Base-by-base conservation (phyloP, 1,284 basidiomycete genomes). In the Malassezia nana region DNA sequence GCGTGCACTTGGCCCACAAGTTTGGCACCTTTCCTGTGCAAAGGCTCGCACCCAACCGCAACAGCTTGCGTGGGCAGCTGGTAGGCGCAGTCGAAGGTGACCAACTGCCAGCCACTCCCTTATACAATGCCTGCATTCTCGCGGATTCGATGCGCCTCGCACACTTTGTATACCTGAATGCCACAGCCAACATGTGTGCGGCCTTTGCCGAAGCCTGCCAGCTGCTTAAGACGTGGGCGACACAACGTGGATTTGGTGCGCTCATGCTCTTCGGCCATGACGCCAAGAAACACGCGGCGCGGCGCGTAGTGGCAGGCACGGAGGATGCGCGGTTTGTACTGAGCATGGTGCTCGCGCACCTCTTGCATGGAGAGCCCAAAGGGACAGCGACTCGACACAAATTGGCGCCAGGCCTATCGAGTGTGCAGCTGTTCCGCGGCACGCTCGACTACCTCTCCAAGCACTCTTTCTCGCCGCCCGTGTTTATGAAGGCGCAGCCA, bases 181-280 rank as follows among this genome's bases (percentile, higher is more conserved):
- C 78, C 0, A 75, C 87, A 15, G 79, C 84, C 42, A 78, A 84
- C 58, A 75, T 79, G 12, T 78, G 81, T 4, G 79, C 84, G 0
- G 80, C 83, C 0, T 89, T 87, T 67, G 75, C 77, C 2, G 86
- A 91, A 56, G 88, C 87, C 6, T 76, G 89, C 16, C 78, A 84
- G 1, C 78, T 95, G 9, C 81, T 95, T 50, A 81, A 88, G 18
- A 81, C 92, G 16, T 95, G 91, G 92, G 86, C 87, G 1, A 84
- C 84, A 50, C 86, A 91, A 69, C 81, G 90, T 18, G 89, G 88
- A 0, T 87, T 87, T 60, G 55, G 81, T 31, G 53, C 26, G 47
- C 51, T 42, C 48, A 57, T 84, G 84, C 60, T 49, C 49, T 41
- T 10, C 55, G 55, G 40, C 32, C 31, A 15, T 8, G 47, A 24